phyloP scores from a whole-genome alignment of 1,284 basidiomycete species.

The Neolentinus lepideus region DNA sequence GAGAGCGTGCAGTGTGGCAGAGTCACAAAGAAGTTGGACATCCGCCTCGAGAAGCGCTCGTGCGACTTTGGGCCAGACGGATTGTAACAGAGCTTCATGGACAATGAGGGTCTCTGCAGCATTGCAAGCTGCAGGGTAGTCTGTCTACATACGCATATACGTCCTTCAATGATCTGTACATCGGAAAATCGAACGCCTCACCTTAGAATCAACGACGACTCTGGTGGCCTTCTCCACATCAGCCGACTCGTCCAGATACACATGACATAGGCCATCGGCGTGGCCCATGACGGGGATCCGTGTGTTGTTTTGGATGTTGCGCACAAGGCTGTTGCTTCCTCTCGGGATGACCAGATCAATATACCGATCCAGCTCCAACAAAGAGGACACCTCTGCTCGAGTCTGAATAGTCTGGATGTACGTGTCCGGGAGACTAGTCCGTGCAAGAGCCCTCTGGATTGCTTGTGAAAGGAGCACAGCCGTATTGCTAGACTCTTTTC shows the following conservation, averaged over 20 bases:
- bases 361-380: constrained; percentile 84
- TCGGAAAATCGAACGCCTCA: constrained; percentile 24
- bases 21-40: constrained; percentile 81
- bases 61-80: constrained; percentile 80
- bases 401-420: constrained; percentile 94
- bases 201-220: constrained; percentile 89
- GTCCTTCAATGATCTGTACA: neutral
- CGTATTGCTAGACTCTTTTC: constrained; percentile 86
- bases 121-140: constrained; percentile 98
- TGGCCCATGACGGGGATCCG: constrained; percentile 99
- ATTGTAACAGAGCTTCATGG: constrained; percentile 63
- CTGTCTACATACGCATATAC: constrained; percentile 46
- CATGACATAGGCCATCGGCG: constrained; percentile 90
- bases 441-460: constrained; percentile 73
- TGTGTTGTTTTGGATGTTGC: constrained; percentile 84
- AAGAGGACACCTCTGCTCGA: constrained; percentile 83
- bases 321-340: constrained; percentile 89
- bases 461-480: constrained; percentile 69
- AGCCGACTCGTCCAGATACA: constrained; percentile 85
- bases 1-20: constrained; percentile 49
- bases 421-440: constrained; percentile 66
- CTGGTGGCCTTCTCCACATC: constrained; percentile 73
- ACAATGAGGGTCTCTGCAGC: constrained; percentile 87
- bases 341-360: constrained; percentile 97
- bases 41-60: constrained; percentile 59